Evolutionary conservation across 768 basidiomycete genomes (phyloP).

Genomic region (Rhodotorula babjevae): DNA sequence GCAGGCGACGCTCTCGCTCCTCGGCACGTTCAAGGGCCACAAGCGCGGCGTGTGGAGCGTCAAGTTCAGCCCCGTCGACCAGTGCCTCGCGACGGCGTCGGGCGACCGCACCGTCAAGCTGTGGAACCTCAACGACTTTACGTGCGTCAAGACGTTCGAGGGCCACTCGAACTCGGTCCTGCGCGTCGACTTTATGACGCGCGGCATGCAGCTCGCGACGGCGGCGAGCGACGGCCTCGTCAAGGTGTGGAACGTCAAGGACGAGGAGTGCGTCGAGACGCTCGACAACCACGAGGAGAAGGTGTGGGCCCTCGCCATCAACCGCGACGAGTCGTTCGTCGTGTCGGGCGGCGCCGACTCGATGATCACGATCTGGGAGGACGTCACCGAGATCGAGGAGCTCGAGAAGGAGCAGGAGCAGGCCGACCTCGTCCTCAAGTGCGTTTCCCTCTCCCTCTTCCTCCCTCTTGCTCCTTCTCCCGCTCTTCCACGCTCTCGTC

Average conservation of each 20-base stretch:
- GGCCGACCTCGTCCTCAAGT: conserved; percentile 74
- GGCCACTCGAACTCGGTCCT: conserved; percentile 97
- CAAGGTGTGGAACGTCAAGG: conserved; percentile 87
- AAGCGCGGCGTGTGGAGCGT: conserved; percentile 95
- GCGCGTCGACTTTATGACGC: conserved; percentile 80
- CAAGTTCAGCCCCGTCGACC: conserved; percentile 75
- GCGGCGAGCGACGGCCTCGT: conserved; percentile 90
- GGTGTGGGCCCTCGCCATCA: conserved; percentile 92
- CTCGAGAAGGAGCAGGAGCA: conserved; percentile 68
- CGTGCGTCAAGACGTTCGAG: conserved; percentile 90
- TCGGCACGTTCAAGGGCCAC: conserved; percentile 91
- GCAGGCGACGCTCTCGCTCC: conserved; percentile 64
- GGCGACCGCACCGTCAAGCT: conserved; percentile 91
- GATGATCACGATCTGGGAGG: conserved; percentile 91
- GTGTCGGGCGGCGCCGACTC: conserved; percentile 96
- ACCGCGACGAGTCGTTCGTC: conserved; percentile 71
- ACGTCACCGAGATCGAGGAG: conserved; percentile 80
- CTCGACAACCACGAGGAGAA: conserved; percentile 98
- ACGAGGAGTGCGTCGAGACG: conserved; percentile 80
- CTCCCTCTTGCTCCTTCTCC: not conserved
- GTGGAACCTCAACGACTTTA: conserved; percentile 89
- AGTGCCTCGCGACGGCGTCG: conserved; percentile 84
- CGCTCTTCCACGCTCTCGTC: not conserved
- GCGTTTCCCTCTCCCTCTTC: conserved; percentile 45
- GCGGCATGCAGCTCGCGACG: conserved; percentile 79